Base-by-base conservation (phyloP, 139 green algal species). In the Chlamydomonas eustigma region DNA sequence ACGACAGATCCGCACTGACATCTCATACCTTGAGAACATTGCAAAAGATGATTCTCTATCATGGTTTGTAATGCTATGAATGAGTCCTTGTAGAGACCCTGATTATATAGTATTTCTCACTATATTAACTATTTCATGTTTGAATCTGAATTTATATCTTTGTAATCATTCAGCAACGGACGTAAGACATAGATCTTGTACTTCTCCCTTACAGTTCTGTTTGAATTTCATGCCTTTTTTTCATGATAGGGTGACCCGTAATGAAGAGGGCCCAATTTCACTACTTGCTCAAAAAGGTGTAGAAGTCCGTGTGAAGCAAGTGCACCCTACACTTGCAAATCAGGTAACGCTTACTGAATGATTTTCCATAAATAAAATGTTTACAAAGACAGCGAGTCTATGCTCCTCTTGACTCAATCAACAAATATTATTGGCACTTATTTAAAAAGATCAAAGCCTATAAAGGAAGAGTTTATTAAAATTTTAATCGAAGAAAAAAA, bases 321-420 rank as follows among this genome's bases (percentile, higher is more conserved):
- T 12, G 12, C 12, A 18, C 44, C 44, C 44, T 28, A 58, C 44
- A 58, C 44, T 58, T 12, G 12, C 12, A 28, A 18, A 12, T 58
- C 12, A 58, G 44, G 44, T 58, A 18, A 18, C 44, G 44, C 44
- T 58, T 58, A 58, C 76, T 70, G 32, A 22, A 70, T 70, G 18
- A 32, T 24, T 70, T 34, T 70, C 5, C 25, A 70, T 37, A 22
- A 24, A 70, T 5, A 22, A 35, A 24, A 8, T 32, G 25, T 70
- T 70, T n/a, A n/a, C n/a, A n/a, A n/a, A n/a, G n/a, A n/a, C n/a
- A n/a, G n/a, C n/a, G n/a, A n/a, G n/a, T n/a, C n/a, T n/a, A n/a
- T n/a, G n/a, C n/a, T n/a, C n/a, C n/a, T n/a, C n/a, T n/a, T n/a
- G n/a, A n/a, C n/a, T n/a, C 25, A 70, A 8, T 5, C 28, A 22